Evolutionary conservation across 1,139 yeast species (phyloP).

Genomic region (Debaryomycetaceae sp.): DNA sequence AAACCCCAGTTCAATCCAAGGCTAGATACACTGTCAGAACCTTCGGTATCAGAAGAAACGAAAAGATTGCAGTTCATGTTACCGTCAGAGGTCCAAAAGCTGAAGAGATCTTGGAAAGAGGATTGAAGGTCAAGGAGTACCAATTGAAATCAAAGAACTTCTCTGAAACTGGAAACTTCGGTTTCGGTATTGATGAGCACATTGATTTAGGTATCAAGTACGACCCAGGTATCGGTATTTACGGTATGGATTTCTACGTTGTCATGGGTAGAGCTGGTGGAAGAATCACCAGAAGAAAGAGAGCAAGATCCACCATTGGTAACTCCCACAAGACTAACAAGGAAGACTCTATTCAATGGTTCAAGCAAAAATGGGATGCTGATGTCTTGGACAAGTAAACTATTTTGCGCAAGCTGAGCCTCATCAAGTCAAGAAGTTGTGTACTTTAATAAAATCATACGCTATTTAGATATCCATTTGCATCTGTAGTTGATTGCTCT

Average conservation of each 20-base stretch:
- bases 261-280: conserved; percentile 99
- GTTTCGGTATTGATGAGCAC: conserved; percentile 99
- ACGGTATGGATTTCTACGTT: conserved; percentile 99
- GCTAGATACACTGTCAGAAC: conserved; percentile 99
- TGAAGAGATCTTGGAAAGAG: conserved; percentile 99
- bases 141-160: conserved; percentile 93
- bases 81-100: conserved; percentile 99
- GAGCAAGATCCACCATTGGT: conserved; percentile 87
- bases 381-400: conserved; percentile 82
- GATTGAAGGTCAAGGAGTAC: conserved; percentile 99
- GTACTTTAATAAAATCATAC: conserved; percentile 7
- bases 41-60: conserved; percentile 99
- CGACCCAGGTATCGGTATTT: conserved; percentile 99
- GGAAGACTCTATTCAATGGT: conserved; percentile 97
- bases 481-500: not conserved
- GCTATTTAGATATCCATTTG: conserved; percentile 3
- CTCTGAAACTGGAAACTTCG: conserved; percentile 99
- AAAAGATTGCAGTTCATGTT: conserved; percentile 98
- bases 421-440: conserved; percentile 7
- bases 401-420: conserved; percentile 3
- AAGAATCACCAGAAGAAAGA: conserved; percentile 99
- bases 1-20: conserved; percentile 99
- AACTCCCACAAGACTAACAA: conserved; percentile 87
- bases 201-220: conserved; percentile 99
- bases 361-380: conserved; percentile 99